phyloP scores from a whole-genome alignment of 2,329 filamentous ascomycete genomes.

The Talaromyces sp. region DNA sequence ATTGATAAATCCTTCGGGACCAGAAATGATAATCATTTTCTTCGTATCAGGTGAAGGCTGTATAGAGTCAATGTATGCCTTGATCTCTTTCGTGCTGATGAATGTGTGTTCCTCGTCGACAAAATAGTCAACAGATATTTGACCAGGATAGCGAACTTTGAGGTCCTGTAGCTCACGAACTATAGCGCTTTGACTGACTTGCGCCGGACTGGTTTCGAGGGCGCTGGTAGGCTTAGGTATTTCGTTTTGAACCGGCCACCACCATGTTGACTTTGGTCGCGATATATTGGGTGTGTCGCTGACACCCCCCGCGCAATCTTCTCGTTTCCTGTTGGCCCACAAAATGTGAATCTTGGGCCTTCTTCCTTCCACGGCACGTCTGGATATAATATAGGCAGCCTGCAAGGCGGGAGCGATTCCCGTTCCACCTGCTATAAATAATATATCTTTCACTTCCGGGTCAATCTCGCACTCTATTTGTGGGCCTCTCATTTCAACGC shows the following conservation, averaged over 20 bases:
- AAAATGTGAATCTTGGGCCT: conserved; percentile 64
- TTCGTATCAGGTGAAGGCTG: conserved; percentile 24
- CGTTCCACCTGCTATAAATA: conserved; percentile 90
- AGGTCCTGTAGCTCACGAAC: conserved; percentile 63
- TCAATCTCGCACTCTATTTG: conserved; percentile 65
- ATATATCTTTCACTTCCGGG: conserved; percentile 55
- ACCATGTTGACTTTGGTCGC: conserved; percentile 30
- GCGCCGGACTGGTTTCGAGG: conserved; percentile 8
- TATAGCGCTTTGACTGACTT: conserved; percentile 39
- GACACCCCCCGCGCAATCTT: conserved; percentile 63
- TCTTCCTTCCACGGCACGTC: conserved; percentile 27
- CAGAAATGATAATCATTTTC: conserved; percentile 74
- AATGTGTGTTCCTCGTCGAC: conserved; percentile 74
- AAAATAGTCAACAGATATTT: conserved; percentile 68
- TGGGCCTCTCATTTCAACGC: conserved; percentile 75
- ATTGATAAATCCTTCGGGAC: conserved; percentile 83
- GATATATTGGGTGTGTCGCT: conserved; percentile 45
- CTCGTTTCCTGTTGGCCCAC: conserved; percentile 71
- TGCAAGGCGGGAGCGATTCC: conserved; percentile 89
- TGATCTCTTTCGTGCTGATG: conserved; percentile 57
- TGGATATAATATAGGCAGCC: conserved; percentile 60
- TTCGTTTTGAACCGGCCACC: conserved; percentile 25
- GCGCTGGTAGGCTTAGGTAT: conserved; percentile 12
- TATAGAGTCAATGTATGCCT: conserved; percentile 28
- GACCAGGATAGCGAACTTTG: conserved; percentile 54